Evolutionary conservation across 106 monocot genomes (phyloP).

Genomic region (Vanilla planifolia): DNA sequence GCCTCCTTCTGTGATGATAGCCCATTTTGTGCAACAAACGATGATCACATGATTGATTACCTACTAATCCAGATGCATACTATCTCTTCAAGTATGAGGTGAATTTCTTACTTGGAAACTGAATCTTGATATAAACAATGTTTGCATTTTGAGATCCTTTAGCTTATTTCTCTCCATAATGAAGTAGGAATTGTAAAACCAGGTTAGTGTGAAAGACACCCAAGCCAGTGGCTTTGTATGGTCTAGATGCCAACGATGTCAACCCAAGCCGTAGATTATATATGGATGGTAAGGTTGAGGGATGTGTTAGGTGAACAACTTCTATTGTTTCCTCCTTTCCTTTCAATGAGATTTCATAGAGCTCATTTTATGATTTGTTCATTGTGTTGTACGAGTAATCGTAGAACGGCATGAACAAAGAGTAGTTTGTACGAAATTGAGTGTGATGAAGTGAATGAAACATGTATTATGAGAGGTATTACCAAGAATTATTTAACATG

Average conservation of each 20-base stretch:
- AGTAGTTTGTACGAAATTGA: slow-evolving; percentile 74
- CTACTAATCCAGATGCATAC: neutral
- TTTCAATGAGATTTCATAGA: slow-evolving; percentile 44
- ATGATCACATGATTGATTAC: no score
- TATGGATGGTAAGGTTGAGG: slow-evolving; percentile 50
- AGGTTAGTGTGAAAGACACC: slow-evolving; percentile 46
- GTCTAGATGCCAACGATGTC: slow-evolving; percentile 60
- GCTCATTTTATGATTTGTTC: slow-evolving; percentile 48
- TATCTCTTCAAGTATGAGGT: neutral
- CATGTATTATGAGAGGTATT: slow-evolving; percentile 19
- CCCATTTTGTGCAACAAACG: slow-evolving; percentile 32
- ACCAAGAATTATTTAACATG: no score
- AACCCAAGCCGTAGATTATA: slow-evolving; percentile 60
- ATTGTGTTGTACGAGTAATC: slow-evolving; percentile 63
- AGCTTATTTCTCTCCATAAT: slow-evolving; percentile 59
- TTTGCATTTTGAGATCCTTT: slow-evolving; percentile 57
- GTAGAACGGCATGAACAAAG: slow-evolving; percentile 74
- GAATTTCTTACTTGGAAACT: slow-evolving; percentile 50
- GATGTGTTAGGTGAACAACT: slow-evolving; percentile 76
- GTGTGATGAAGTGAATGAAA: slow-evolving; percentile 80
- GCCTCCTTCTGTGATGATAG: slow-evolving; percentile 50
- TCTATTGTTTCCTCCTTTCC: slow-evolving; percentile 48
- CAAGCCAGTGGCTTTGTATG: slow-evolving; percentile 38
- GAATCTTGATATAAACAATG: slow-evolving; percentile 72
- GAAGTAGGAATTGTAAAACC: slow-evolving; percentile 48